Evolutionary conservation across 306 rosid species (phyloP).

Genomic region (Cicer judaicum): DNA sequence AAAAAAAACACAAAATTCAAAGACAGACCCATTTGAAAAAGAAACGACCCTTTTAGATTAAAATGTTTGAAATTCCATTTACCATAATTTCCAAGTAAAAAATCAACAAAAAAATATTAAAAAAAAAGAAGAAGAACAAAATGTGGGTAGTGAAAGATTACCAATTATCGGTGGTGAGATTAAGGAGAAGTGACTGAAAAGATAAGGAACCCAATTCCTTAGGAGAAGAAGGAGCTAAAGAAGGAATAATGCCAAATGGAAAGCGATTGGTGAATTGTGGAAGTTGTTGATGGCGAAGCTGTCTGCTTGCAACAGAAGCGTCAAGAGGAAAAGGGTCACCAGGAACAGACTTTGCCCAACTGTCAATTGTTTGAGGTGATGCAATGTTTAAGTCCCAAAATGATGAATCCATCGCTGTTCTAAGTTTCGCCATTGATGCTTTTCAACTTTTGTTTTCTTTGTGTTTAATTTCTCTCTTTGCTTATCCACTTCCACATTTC

Average conservation of each 20-base stretch:
- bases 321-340: conserved; percentile 80
- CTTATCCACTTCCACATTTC: background rate
- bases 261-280: conserved; percentile 54
- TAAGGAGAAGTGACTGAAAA: conserved; percentile 71
- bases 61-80: conserved; percentile 22
- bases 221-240: conserved; percentile 60
- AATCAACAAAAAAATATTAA: background rate
- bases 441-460: background rate
- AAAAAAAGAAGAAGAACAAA: background rate
- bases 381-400: conserved; percentile 78
- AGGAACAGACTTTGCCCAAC: conserved; percentile 68
- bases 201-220: conserved; percentile 72
- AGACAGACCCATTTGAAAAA: background rate
- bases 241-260: conserved; percentile 67
- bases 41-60: conserved; percentile 1
- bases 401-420: conserved; percentile 82
- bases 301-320: conserved; percentile 63
- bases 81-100: background rate
- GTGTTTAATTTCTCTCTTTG: conserved; percentile 11
- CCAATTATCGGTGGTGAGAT: conserved; percentile 55
- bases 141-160: conserved; percentile 21
- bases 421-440: conserved; percentile 71
- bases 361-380: conserved; percentile 69
- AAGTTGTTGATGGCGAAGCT: conserved; percentile 69
- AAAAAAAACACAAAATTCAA: background rate